Base-by-base conservation (phyloP, 805 yeast species). In the Lachancea kluyveri region DNA sequence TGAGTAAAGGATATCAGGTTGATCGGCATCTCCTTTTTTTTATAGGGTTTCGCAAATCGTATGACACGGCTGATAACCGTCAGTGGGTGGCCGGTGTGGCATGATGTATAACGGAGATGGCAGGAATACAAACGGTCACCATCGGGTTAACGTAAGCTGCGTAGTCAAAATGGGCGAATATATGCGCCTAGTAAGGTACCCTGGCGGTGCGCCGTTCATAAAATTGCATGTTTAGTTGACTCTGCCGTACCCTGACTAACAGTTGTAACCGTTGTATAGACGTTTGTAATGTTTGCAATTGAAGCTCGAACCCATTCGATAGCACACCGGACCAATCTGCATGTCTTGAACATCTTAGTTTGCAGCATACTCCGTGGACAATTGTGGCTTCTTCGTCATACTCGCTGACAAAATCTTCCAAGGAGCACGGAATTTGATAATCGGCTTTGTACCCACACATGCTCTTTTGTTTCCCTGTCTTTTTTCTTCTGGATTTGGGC, bases 391-490 rank as follows among this genome's bases (percentile, higher is more conserved):
- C 24, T 17, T 31, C 35, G 6, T 30, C 17, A 21, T 40, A 46
- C 11, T 39, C 35, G 4, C 17, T 16, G 1, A 37, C 20, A 20
- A 56, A 53, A 1, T 41, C 46, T 12, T 45, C 48, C 1, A 40
- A 34, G 4, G 48, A 3, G 20, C 42, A 36, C 1, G 49, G 50
- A n/a, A 37, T 36, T 5, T 21, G 17, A 17, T 33, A 39, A 7
- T 39, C 32, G 4, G 43, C 12, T n/a, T 29, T 24, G 33, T 47
- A 54, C 4, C 61, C 61, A 35, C 61, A 56, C 35, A 56, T 41
- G 19, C 30, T 32, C 30, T 38, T 49, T 22, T 26, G 43, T 3
- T 33, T 38, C n/a, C 32, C 35, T 5, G 37, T 6, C 12, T 25
- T 39, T n/a, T 35, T 40, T 19, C 28, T 34, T 11, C 26, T 28